Conservation (phyloP, 2,329 filamentous ascomycete genomes). For the Xylaria sp. region DNA sequence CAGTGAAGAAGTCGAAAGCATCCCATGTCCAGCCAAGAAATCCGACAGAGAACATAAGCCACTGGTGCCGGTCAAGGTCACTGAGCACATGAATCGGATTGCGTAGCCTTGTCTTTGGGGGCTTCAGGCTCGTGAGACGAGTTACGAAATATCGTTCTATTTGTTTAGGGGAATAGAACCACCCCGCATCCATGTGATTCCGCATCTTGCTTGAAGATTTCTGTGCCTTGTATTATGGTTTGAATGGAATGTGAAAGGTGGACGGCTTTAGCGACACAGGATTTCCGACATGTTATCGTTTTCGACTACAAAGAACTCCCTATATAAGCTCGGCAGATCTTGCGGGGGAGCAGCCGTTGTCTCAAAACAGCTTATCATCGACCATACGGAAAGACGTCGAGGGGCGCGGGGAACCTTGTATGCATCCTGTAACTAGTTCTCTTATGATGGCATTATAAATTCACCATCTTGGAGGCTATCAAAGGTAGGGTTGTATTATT, state of each 20-base stretch:
- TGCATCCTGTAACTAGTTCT: neutral
- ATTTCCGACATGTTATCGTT: neutral
- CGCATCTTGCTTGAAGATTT: conserved; percentile 30
- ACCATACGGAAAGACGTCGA: neutral
- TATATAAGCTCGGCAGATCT: conserved; percentile 14
- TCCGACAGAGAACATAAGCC: conserved; percentile 44
- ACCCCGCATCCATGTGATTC: conserved; percentile 41
- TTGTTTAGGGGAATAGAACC: conserved; percentile 47
- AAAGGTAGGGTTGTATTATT: conserved; percentile 23
- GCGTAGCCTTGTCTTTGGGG: conserved; percentile 45
- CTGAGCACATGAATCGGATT: conserved; percentile 44
- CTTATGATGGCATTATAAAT: neutral
- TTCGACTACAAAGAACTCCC: neutral
- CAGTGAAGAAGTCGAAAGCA: conserved; percentile 37
- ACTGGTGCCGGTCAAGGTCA: conserved; percentile 47
- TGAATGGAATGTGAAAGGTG: neutral
- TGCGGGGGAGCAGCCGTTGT: neutral
- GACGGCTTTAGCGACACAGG: neutral
- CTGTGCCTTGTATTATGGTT: neutral
- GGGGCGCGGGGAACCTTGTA: conserved; percentile 24
- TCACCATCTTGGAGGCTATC: neutral
- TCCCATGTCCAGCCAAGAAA: conserved; percentile 38
- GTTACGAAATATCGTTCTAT: conserved; percentile 50
- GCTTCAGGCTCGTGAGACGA: conserved; percentile 49
- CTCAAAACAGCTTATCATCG: conserved; percentile 8